Evolutionary conservation across 441 rosid species (phyloP), one percentile per base, ranked within the genome.

Genomic region (Pelargonium exstipulatum): DNA sequence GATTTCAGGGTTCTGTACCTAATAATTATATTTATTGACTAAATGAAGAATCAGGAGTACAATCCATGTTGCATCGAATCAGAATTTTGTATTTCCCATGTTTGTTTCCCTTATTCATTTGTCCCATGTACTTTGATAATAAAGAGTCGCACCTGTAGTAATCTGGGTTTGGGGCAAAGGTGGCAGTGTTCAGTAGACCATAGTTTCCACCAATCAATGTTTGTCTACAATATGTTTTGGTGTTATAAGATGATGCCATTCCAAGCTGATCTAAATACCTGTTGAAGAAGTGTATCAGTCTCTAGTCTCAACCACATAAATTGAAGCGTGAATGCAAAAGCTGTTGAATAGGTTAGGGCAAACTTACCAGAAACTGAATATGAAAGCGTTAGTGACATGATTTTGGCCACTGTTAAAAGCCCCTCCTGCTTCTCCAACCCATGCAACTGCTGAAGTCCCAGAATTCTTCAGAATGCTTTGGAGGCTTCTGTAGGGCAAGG

Each of bases 361-460:
- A 7, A 29, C 26, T 72, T 87, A 95, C 99, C 98, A 95, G 95
- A 95, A 92, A 71, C 98, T 90, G 74, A 80, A 90, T 35, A 90
- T 93, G 46, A 95, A 95, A 1, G 98, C 88, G 78, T 95, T 88
- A 3, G 93, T 83, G 70, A 95, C 96, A 48, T 66, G 88, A 71
- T 90, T 83, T 26, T 49, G 82, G 46, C 99, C 98, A 26, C 98
- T 95, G 83, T 95, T 95, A 81, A 89, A 92, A 62, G 97, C 99
- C 26, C 99, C 98, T 75, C 99, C 99, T 32, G 99, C 66, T 76
- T 95, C 99, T 43, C 99, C 93, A 77, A 95, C 95, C 99, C 98
- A 90, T 17, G 95, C 88, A 42, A 55, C 79, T 20, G 87, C 87
- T n/a, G 85, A 77, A 57, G 91, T 84, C 77, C 73, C 68, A 62